Percentiles rank a stretch among this genome's conserved stretches.
These are phyloP conservation scores for Nematodospora valgi DNA, from an alignment of 805 yeast species.

Conservation along the genomic window DNA sequence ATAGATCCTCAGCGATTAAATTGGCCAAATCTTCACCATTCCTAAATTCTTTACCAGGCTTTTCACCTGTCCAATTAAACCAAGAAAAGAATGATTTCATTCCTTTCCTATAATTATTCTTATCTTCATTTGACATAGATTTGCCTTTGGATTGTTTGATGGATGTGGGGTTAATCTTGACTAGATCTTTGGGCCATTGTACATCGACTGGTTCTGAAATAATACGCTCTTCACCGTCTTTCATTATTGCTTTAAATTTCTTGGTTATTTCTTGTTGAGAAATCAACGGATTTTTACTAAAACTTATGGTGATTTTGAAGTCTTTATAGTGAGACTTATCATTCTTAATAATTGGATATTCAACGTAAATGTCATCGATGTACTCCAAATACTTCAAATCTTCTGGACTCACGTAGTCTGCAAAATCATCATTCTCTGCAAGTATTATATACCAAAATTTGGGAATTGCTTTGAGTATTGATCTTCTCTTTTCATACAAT, in stretches of 20 bases:
- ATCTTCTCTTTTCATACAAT: constrained; percentile 56
- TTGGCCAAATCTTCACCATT: constrained; percentile 77
- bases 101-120: constrained; percentile 61
- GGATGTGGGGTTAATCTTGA: constrained; percentile 50
- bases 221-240: constrained; percentile 52
- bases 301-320: constrained; percentile 59
- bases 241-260: constrained; percentile 44
- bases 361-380: constrained; percentile 61
- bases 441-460: constrained; percentile 86
- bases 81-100: constrained; percentile 86
- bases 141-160: constrained; percentile 36
- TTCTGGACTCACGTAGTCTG: constrained; percentile 70
- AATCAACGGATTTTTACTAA: constrained; percentile 45
- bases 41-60: constrained; percentile 74
- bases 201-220: constrained; percentile 53
- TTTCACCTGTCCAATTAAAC: constrained; percentile 80
- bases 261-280: constrained; percentile 61
- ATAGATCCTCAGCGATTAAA: constrained; percentile 72
- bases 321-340: constrained; percentile 37
- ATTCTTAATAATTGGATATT: constrained; percentile 28
- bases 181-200: constrained; percentile 67
- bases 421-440: constrained; percentile 80
- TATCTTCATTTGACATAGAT: constrained; percentile 46
- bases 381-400: constrained; percentile 74
- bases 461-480: constrained; percentile 52